Evolutionary conservation across 768 basidiomycete genomes (phyloP).

Genomic region (Cystofilobasidium capitatum): DNA sequence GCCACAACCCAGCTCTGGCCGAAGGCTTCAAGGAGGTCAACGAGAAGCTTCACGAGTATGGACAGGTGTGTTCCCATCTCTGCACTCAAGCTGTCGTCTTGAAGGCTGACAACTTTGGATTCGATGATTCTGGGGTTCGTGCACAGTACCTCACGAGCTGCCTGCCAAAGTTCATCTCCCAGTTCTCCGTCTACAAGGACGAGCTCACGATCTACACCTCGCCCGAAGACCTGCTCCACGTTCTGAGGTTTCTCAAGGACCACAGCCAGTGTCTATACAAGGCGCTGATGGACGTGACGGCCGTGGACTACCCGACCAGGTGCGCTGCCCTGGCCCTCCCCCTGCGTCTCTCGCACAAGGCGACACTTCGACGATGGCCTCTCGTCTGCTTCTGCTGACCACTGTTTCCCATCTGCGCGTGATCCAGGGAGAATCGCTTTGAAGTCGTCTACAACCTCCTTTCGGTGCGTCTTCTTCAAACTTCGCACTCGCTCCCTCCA

Average conservation of each 20-base stretch:
- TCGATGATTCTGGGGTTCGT: not conserved
- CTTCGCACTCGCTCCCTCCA: not conserved
- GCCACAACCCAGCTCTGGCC: conserved; percentile 61
- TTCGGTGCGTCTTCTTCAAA: conserved; percentile 48
- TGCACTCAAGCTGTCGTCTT: not conserved
- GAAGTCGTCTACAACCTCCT: conserved; percentile 84
- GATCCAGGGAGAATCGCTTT: not conserved
- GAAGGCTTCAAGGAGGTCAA: not conserved
- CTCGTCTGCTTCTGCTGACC: not conserved
- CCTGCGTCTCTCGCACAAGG: not conserved
- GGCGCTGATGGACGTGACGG: conserved; percentile 81
- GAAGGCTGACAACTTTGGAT: not conserved
- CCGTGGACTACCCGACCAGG: conserved; percentile 87
- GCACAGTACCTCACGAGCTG: conserved; percentile 67
- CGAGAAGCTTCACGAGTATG: conserved; percentile 76
- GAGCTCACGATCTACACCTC: conserved; percentile 82
- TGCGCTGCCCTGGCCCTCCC: conserved; percentile 41
- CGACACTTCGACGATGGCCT: not conserved
- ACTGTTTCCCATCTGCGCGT: not conserved
- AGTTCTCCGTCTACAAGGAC: conserved; percentile 93
- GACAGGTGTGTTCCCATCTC: conserved; percentile 44
- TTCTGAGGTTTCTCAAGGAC: conserved; percentile 85
- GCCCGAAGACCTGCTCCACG: conserved; percentile 70
- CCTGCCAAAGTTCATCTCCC: conserved; percentile 94
- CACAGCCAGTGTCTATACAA: conserved; percentile 95